phyloP scores from a whole-genome alignment of 23 red algal species.

The Gracilaria caudata region DNA sequence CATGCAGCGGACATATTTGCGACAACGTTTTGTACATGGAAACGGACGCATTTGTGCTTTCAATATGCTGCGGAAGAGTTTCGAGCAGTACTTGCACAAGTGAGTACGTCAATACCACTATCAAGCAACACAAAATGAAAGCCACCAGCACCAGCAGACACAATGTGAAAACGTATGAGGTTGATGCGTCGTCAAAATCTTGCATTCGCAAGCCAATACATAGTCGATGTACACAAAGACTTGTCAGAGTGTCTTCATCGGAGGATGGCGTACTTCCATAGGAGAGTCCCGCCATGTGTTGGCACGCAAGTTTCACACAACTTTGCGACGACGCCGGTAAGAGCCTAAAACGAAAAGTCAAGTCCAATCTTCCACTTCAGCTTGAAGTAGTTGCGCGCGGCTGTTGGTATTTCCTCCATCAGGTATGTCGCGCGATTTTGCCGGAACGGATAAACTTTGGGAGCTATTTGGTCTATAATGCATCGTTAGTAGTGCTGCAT shows the following conservation, averaged over 20 bases:
- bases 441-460: too few species aligned
- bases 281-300: not conserved
- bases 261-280: not conserved
- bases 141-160: not conserved
- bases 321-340: not conserved
- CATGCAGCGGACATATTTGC: not conserved
- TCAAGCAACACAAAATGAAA: not conserved
- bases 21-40: conserved; percentile 1
- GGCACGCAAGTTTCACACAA: not conserved
- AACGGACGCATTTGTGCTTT: not conserved
- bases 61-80: not conserved
- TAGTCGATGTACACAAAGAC: not conserved
- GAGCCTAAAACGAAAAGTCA: too few species aligned
- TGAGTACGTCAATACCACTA: not conserved
- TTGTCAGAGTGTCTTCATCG: not conserved
- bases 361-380: too few species aligned
- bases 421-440: too few species aligned
- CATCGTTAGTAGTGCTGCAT: too few species aligned
- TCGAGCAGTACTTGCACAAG: conserved; percentile 14
- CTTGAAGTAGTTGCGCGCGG: too few species aligned
- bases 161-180: not conserved
- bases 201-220: not conserved
- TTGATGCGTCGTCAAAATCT: not conserved
- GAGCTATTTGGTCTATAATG: too few species aligned
- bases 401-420: too few species aligned